Evolutionary conservation across 2,329 filamentous ascomycete species (phyloP).

Genomic region (Nectriaceae sp.): DNA sequence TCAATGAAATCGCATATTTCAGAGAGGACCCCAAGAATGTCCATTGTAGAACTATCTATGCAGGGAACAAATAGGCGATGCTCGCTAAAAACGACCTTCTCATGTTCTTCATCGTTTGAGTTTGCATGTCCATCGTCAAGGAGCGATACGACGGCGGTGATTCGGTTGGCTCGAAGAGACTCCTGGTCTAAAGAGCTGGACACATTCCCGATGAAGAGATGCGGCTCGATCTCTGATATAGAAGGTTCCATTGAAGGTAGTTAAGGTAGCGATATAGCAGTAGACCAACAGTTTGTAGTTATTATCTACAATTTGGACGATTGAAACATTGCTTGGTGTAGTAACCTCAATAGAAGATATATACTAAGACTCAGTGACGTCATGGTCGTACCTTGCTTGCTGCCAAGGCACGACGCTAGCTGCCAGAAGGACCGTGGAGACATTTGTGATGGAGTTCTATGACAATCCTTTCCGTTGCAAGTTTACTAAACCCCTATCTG

Average conservation of each 20-base stretch:
- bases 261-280: no score
- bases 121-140: conserved; percentile 18
- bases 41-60: conserved; percentile 24
- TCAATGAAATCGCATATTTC: conserved; percentile 30
- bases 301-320: no score
- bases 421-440: no score
- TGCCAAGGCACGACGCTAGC: no score
- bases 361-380: no score
- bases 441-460: no score
- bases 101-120: conserved; percentile 20
- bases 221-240: conserved; percentile 21
- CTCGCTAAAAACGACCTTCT: conserved; percentile 21
- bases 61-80: conserved; percentile 27
- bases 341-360: no score
- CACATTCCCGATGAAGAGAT: conserved; percentile 26
- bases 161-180: conserved; percentile 21
- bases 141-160: conserved; percentile 27
- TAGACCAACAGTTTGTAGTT: no score
- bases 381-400: no score
- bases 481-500: no score
- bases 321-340: no score
- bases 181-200: conserved; percentile 23
- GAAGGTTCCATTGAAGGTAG: conserved; percentile 10
- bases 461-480: no score
- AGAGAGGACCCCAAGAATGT: conserved; percentile 23